Conservation (phyloP, 148 eudicot genomes). For the Fagopyrum homotropicum region DNA sequence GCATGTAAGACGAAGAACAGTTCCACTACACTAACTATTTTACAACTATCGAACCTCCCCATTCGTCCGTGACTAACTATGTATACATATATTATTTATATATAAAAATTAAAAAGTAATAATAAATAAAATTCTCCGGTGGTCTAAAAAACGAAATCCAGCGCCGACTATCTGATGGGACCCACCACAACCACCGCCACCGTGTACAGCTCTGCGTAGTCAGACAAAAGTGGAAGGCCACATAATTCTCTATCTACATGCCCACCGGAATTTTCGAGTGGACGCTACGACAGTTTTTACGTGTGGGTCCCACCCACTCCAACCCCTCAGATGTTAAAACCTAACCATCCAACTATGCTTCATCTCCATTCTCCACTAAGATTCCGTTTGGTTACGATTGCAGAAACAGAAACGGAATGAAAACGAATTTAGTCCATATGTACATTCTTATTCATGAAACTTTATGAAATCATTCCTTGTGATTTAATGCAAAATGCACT, state of each 20-base stretch:
- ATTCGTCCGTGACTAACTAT: no score
- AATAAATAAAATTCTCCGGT: not conserved
- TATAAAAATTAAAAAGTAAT: no score
- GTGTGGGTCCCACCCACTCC: not conserved
- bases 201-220: not conserved
- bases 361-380: no score
- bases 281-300: slow-evolving; percentile 3
- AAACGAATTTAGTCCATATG: no score
- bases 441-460: no score
- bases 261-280: not conserved
- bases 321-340: not conserved
- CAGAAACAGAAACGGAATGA: no score
- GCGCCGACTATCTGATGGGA: not conserved
- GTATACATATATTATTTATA: no score
- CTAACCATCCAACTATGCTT: not conserved
- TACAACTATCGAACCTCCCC: no score
- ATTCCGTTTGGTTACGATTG: no score
- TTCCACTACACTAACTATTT: no score
- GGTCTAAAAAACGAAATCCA: not conserved
- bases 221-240: not conserved
- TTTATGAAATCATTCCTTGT: no score
- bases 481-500: no score
- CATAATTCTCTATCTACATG: not conserved
- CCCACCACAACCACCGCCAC: slow-evolving; percentile 9
- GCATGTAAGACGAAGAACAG: not conserved